Evolutionary conservation across 2,329 filamentous ascomycete genomes (phyloP), one percentile per base, ranked within the genome.

Genomic region (Laburnicola sp.): DNA sequence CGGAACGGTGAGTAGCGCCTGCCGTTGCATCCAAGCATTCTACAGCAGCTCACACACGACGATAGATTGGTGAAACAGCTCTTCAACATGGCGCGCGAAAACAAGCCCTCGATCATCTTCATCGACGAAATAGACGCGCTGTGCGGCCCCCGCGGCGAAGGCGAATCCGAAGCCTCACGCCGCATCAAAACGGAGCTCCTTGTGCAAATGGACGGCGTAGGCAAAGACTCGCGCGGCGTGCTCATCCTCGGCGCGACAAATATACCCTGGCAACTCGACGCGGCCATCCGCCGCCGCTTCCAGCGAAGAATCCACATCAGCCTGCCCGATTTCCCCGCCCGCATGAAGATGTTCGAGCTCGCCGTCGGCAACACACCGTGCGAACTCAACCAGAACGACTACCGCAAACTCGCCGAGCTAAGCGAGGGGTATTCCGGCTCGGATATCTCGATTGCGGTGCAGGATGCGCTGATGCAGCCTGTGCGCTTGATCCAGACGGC

Each of bases 141-240:
- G 1, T 97, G 94, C 70, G 94, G 94, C 0, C 92, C 93, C 6
- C 85, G 94, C 66, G 86, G 85, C 41, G 94, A 99, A 80, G 94
- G 94, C 71, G 95, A 99, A 78, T 97, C 92, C 1, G 94, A 99
- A 79, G 94, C 95, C 1, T 97, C 92, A 45, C 85, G 94, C 54
- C 88, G 94, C 72, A 99, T 99, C 81, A 99, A 99, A 78, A 99
- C 94, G 0, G 94, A 99, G 75, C 86, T 99, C 67, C 85, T 99
- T 10, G 93, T 99, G 16, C 94, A 99, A 75, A 99, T 99, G 94
- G 94, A 99, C 65, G 95, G 94, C 76, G 94, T 99, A 7, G 95
- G 94, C 57, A 93, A 95, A 57, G 94, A 99, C 74, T 93, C 88
- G 56, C 91, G 88, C 65, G 94, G 93, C 21, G 93, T 99, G 6